These are phyloP conservation scores for Lagenaria siceraria DNA, from an alignment of 306 rosid genomes.

Conservation along the genomic window DNA sequence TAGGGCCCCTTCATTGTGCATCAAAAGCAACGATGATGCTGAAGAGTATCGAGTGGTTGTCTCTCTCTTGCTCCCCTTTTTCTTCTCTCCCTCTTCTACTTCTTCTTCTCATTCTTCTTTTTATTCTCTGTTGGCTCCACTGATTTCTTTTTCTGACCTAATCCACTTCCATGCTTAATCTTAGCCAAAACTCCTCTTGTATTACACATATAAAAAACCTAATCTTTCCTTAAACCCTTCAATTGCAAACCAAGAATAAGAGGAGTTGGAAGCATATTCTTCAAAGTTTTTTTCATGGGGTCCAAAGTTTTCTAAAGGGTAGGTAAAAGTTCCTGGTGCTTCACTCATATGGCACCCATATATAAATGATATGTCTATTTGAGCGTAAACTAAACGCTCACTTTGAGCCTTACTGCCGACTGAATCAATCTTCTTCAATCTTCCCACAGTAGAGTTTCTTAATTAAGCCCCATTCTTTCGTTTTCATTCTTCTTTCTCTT, in stretches of 20 bases:
- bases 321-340: background rate
- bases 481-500: slow-evolving; percentile 14
- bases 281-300: background rate
- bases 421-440: background rate
- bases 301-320: background rate
- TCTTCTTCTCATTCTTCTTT: slow-evolving; percentile 20
- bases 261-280: background rate
- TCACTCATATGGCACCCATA: background rate
- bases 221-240: background rate
- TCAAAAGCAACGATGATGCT: slow-evolving; percentile 45
- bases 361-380: background rate
- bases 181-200: background rate
- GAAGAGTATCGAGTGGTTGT: slow-evolving; percentile 30
- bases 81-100: slow-evolving; percentile 18
- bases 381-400: background rate
- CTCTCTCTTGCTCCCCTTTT: slow-evolving; percentile 20
- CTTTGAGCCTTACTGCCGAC: background rate
- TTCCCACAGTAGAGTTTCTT: background rate
- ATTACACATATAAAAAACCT: background rate
- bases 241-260: background rate
- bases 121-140: slow-evolving; percentile 25
- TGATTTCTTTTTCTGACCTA: slow-evolving; percentile 6
- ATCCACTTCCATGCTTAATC: background rate
- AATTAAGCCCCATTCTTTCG: slow-evolving; percentile 9
- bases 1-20: slow-evolving; percentile 33